Conservation (phyloP, 148 eudicot genomes). For the Dianthus caryophyllus region DNA sequence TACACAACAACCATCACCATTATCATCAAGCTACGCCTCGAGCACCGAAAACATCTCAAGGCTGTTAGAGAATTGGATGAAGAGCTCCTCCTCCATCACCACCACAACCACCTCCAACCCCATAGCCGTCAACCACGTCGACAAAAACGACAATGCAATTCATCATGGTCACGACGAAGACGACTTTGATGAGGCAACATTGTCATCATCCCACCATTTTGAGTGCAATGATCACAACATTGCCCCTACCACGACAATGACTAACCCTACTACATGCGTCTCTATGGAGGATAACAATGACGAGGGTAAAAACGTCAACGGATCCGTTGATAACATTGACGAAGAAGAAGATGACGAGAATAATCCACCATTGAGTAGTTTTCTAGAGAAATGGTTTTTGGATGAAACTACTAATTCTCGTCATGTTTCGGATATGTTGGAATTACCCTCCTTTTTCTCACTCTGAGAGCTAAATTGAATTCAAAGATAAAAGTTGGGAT, state of each 20-base stretch:
- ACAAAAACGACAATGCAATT: too few relatives aligned
- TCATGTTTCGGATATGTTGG: constrained; percentile 42
- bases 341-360: constrained; percentile 12
- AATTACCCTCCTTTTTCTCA: constrained; percentile 57
- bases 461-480: neutral
- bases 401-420: constrained; percentile 56
- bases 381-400: constrained; percentile 79
- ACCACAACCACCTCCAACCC: constrained; percentile 8
- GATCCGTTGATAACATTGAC: constrained; percentile 20
- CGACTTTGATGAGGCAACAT: constrained; percentile 12
- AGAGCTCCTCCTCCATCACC: constrained; percentile 40
- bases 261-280: neutral
- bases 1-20: constrained; percentile 7
- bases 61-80: constrained; percentile 90
- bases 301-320: constrained; percentile 12
- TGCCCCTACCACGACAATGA: neutral
- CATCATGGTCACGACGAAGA: too few relatives aligned
- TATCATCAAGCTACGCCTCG: constrained; percentile 54
- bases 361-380: constrained; percentile 60
- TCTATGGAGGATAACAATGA: constrained; percentile 16
- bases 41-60: constrained; percentile 92
- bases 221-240: neutral
- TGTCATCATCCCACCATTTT: constrained; percentile 16
- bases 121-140: neutral
- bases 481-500: too few relatives aligned